phyloP scores from a whole-genome alignment of 2,329 filamentous ascomycete genomes.

The Penicillium glabrum region DNA sequence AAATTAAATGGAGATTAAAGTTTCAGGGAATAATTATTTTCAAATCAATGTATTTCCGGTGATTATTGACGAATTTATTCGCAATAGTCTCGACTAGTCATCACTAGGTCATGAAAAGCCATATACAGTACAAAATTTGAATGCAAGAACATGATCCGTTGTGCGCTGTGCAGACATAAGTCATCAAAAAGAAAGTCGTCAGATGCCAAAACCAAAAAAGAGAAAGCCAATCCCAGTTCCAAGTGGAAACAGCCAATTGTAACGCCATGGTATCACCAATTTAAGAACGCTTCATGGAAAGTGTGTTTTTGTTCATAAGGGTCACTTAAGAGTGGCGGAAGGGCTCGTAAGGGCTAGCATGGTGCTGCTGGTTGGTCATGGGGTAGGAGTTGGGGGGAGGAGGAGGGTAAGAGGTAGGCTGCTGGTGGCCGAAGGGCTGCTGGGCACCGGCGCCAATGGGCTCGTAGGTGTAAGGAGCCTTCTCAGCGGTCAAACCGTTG shows the following conservation, averaged over 20 bases:
- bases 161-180: neutral
- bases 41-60: neutral
- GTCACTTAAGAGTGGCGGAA: conserved; percentile 36
- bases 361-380: conserved; percentile 22
- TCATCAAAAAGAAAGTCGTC: conserved; percentile 14
- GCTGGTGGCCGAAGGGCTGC: conserved; percentile 21
- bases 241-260: conserved; percentile 1
- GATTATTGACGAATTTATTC: neutral
- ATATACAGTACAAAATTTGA: neutral
- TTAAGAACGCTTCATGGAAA: conserved; percentile 20
- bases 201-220: conserved; percentile 4
- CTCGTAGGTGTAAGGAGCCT: conserved; percentile 63
- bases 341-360: conserved; percentile 36
- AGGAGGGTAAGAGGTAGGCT: conserved; percentile 30
- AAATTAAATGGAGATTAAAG: neutral
- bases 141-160: neutral
- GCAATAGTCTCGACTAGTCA: neutral
- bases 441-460: conserved; percentile 42
- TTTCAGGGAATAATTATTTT: neutral
- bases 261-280: conserved; percentile 24
- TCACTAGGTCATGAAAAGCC: neutral
- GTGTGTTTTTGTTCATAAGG: neutral
- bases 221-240: conserved; percentile 1
- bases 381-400: conserved; percentile 22
- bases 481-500: conserved; percentile 54